phyloP scores from a whole-genome alignment of 768 basidiomycete genomes.

The Pleurotus pulmonarius region DNA sequence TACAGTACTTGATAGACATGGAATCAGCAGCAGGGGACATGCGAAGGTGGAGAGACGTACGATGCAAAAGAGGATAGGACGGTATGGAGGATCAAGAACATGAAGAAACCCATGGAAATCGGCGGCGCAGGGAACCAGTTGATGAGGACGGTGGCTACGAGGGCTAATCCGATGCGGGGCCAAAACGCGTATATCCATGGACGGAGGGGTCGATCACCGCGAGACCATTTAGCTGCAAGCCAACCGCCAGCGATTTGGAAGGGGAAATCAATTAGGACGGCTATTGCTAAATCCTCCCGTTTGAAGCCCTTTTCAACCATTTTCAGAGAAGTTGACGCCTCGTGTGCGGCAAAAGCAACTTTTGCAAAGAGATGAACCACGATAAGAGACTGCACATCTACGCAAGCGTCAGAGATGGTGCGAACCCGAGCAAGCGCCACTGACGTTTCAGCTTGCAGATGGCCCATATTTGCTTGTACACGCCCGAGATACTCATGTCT shows the following conservation, averaged over 20 bases:
- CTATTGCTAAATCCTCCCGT: constrained; percentile 93
- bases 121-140: constrained; percentile 81
- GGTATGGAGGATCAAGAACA: constrained; percentile 76
- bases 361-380: constrained; percentile 88
- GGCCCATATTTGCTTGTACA: constrained; percentile 93
- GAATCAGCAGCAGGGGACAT: neutral
- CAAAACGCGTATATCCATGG: constrained; percentile 93
- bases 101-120: constrained; percentile 72
- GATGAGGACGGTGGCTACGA: constrained; percentile 73
- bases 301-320: constrained; percentile 96
- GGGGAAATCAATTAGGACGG: constrained; percentile 95
- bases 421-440: constrained; percentile 19
- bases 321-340: constrained; percentile 87
- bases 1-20: constrained; percentile 62
- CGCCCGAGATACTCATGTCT: constrained; percentile 86
- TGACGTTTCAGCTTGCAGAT: constrained; percentile 89
- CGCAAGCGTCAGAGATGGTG: constrained; percentile 2
- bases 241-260: constrained; percentile 95
- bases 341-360: constrained; percentile 92
- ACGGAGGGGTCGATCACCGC: constrained; percentile 71
- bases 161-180: constrained; percentile 74
- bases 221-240: constrained; percentile 89
- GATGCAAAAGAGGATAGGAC: constrained; percentile 80
- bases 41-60: constrained; percentile 41
- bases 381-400: constrained; percentile 90